Evolutionary conservation across 2,329 filamentous ascomycete genomes (phyloP).

Genomic region (Aspergillus latus): DNA sequence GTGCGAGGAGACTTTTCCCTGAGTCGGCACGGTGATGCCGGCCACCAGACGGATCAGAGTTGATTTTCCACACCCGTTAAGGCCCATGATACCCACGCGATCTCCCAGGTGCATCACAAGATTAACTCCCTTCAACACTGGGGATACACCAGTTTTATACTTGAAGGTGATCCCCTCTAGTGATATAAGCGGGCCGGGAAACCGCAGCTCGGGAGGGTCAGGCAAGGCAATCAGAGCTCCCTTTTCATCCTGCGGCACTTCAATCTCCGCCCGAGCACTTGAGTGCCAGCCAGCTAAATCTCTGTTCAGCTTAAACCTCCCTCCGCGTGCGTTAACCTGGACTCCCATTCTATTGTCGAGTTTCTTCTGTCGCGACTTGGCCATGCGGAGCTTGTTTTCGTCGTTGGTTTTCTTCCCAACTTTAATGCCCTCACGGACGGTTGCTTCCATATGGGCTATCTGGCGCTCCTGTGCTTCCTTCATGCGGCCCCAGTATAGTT

Average conservation of each 20-base stretch:
- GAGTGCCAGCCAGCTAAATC: constrained; percentile 66
- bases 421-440: constrained; percentile 71
- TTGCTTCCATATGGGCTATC: constrained; percentile 75
- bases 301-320: constrained; percentile 76
- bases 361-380: constrained; percentile 80
- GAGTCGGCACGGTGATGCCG: constrained; percentile 57
- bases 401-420: constrained; percentile 75
- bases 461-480: constrained; percentile 80
- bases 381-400: constrained; percentile 82
- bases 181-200: constrained; percentile 71
- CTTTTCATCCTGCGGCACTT: constrained; percentile 64
- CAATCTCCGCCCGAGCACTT: constrained; percentile 64
- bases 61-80: constrained; percentile 81
- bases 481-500: constrained; percentile 68
- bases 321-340: constrained; percentile 69
- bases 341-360: constrained; percentile 78
- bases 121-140: constrained; percentile 62
- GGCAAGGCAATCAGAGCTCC: constrained; percentile 60
- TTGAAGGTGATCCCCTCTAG: constrained; percentile 68
- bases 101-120: constrained; percentile 72
- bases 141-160: constrained; percentile 52
- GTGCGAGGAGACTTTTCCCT: constrained; percentile 65
- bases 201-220: constrained; percentile 67
- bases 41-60: constrained; percentile 72
- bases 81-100: constrained; percentile 70